Base-by-base conservation (phyloP, 73 alveolate genomes). In the Loxodes magnus region DNA sequence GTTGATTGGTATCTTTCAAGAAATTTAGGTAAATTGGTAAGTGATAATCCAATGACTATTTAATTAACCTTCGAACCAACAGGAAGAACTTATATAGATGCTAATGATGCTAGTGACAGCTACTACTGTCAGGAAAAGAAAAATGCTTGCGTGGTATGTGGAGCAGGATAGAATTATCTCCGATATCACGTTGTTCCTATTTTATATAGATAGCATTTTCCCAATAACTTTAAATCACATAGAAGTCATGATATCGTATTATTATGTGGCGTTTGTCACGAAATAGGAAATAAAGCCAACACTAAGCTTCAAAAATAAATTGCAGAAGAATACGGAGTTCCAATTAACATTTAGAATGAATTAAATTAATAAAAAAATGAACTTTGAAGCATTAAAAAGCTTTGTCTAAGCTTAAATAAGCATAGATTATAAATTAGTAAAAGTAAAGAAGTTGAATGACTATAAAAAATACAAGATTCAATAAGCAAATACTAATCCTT, bases 211-310 rank as follows among this genome's bases (percentile, higher is more conserved):
- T 55, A 67, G 28, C 63, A 58, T 49, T 79, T 91, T 64, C 96
- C 98, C 0, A 88, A 67, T 52, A 74, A 84, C 56, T 74, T 67
- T 62, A 93, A 93, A 77, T 51, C 87, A 35, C 97, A 88, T 46
- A 67, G 96, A 59, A 79, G 96, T 19, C 97, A 93, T 67, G 99
- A 93, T 69, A 91, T 93, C 15, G 89, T 84, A 12, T 69, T 93
- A 14, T 64, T 93, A 43, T 93, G 99, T 51, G 81, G 87, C 28
- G 56, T 74, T 24, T 93, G 99, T 51, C 97, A 93, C 62, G 96
- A 93, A 56, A 77, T 39, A 12, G 97, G 97, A 0, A 68, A 81
- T 30, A 76, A 71, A 66, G 64, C 53, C 10, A 66, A 87, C 43
- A 94, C 80, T 35, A 35, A 39, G 38, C 59, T 74, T 37, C 87